phyloP scores from a whole-genome alignment of 441 rosid species.

The Populus hybrid region DNA sequence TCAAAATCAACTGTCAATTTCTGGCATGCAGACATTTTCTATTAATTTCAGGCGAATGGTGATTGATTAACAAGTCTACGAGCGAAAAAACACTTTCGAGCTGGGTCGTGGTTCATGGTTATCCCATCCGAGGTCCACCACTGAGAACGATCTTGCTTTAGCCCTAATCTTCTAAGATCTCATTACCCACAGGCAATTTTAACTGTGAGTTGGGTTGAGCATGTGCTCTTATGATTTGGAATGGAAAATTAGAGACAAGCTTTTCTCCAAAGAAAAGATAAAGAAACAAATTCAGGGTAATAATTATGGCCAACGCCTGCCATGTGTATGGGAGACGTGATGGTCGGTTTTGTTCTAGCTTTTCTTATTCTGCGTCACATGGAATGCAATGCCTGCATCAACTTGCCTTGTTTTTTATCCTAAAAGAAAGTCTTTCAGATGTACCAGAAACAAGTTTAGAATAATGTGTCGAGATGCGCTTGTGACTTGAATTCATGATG shows the following conservation, averaged over 20 bases:
- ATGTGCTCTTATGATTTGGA: neutral
- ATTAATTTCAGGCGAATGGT: too few species aligned
- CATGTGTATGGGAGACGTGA: neutral
- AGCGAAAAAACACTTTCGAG: too few species aligned
- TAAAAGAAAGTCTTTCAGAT: neutral
- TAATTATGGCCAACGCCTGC: neutral
- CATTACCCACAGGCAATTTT: neutral
- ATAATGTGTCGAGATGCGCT: neutral
- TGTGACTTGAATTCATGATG: neutral
- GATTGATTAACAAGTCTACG: too few species aligned
- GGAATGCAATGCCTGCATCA: neutral
- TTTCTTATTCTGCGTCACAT: neutral
- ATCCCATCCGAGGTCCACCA: neutral
- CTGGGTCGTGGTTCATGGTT: neutral
- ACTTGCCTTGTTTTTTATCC: neutral
- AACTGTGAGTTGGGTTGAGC: neutral
- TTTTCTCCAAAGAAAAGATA: neutral
- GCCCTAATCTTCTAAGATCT: neutral
- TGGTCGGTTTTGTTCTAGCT: neutral
- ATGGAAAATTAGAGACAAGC: neutral
- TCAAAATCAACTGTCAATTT: too few species aligned
- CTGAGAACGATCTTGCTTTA: neutral
- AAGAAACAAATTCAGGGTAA: neutral
- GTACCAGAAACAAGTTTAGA: neutral
- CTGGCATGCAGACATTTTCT: too few species aligned